Conservation (phyloP, 2,329 filamentous ascomycete species). For the Aspergillus tanneri region DNA sequence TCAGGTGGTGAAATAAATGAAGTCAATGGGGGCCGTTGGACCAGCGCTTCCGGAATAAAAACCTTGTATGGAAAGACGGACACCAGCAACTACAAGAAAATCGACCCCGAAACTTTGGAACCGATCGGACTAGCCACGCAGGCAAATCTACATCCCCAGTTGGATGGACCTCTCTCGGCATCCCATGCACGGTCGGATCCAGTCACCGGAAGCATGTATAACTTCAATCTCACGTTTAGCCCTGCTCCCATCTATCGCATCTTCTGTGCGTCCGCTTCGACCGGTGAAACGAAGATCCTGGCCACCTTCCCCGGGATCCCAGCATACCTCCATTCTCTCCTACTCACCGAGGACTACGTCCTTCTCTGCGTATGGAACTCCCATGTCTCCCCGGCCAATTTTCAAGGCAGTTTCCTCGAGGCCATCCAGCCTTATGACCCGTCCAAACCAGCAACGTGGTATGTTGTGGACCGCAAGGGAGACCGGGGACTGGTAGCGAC, state of each 20-base stretch:
- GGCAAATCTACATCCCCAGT: conserved; percentile 61
- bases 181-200: conserved; percentile 73
- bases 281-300: conserved; percentile 67
- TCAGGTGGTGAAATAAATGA: conserved; percentile 18
- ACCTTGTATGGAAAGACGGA: conserved; percentile 63
- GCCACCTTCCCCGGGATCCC: conserved; percentile 61
- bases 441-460: conserved; percentile 63
- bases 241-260: conserved; percentile 62
- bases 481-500: conserved; percentile 65
- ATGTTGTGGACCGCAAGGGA: conserved; percentile 67
- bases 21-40: conserved; percentile 25
- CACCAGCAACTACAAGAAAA: conserved; percentile 54
- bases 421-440: conserved; percentile 64
- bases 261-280: conserved; percentile 63
- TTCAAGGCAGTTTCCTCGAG: conserved; percentile 53
- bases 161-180: conserved; percentile 66
- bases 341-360: conserved; percentile 68
- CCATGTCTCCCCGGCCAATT: conserved; percentile 53
- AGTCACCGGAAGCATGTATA: conserved; percentile 71
- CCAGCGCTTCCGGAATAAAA: conserved; percentile 41
- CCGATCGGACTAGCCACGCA: conserved; percentile 66
- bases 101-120: conserved; percentile 71
- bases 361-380: conserved; percentile 71
- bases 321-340: conserved; percentile 82
- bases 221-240: conserved; percentile 73